These are phyloP conservation scores for Podochytrium sp. DNA, from an alignment of 192 early-diverging fungal genomes.

Conservation along the genomic window DNA sequence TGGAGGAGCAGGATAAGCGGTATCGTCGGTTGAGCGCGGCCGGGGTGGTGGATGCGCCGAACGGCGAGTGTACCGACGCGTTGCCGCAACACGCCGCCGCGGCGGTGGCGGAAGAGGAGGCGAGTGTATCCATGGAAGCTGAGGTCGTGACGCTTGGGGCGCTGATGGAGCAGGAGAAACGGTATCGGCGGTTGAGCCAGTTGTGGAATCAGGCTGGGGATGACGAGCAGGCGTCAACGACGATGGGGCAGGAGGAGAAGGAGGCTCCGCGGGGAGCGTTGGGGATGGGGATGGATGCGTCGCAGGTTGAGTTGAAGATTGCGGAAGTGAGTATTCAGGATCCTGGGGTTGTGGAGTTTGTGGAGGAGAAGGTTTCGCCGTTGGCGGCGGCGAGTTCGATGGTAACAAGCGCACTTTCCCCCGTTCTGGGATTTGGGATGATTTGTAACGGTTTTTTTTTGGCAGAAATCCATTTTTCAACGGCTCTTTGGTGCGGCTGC, in stretches of 20 bases:
- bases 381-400: slow-evolving; percentile 2
- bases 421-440: too few relatives aligned
- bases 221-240: too few relatives aligned
- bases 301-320: not conserved
- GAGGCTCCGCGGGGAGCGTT: too few relatives aligned
- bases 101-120: too few relatives aligned
- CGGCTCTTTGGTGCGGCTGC: slow-evolving; percentile 2
- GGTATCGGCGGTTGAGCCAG: not conserved
- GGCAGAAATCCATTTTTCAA: slow-evolving; percentile 17
- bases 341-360: not conserved
- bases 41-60: too few relatives aligned
- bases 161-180: not conserved
- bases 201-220: too few relatives aligned
- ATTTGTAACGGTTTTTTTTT: not conserved
- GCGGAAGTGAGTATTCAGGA: not conserved
- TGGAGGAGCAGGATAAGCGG: slow-evolving; percentile 9
- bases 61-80: too few relatives aligned
- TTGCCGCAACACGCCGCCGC: too few relatives aligned
- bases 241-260: too few relatives aligned
- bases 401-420: slow-evolving; percentile 3
- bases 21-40: not conserved
- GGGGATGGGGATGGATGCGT: not conserved
- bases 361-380: not conserved
- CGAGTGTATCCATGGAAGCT: too few relatives aligned
- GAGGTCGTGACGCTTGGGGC: slow-evolving; percentile 4